Evolutionary conservation across 345 rosid genomes (phyloP).

Genomic region (Dimocarpus longan): DNA sequence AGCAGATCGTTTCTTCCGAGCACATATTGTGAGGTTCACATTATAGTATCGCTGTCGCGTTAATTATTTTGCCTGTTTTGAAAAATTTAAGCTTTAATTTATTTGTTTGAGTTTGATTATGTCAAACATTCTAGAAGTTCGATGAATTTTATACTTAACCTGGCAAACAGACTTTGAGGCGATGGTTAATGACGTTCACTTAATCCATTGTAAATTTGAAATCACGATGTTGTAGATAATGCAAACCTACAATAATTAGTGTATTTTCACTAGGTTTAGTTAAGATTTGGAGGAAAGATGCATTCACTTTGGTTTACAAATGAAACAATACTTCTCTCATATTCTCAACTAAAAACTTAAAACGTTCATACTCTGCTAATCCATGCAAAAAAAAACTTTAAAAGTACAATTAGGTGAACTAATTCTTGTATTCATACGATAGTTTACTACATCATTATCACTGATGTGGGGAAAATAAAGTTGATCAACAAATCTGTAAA

Average conservation of each 20-base stretch:
- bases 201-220: neutral
- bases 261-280: neutral
- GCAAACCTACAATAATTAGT: neutral
- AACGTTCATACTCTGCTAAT: neutral
- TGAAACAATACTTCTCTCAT: neutral
- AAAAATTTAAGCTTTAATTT: neutral
- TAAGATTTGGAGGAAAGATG: neutral
- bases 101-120: neutral
- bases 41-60: no score
- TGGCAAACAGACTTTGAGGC: neutral
- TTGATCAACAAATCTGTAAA: neutral
- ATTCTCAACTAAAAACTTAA: neutral
- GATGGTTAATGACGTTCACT: neutral
- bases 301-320: neutral
- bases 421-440: neutral
- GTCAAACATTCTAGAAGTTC: neutral
- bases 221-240: no score
- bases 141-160: neutral
- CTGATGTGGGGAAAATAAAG: neutral
- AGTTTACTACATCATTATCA: neutral
- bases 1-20: no score
- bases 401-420: constrained; percentile 2
- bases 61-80: no score
- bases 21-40: no score
- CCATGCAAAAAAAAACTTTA: neutral